A percentile compares a stretch with the other conserved stretches of the same genome.
Conservation (phyloP, 495 filamentous ascomycete species). For the Geopyxis carbonaria region DNA sequence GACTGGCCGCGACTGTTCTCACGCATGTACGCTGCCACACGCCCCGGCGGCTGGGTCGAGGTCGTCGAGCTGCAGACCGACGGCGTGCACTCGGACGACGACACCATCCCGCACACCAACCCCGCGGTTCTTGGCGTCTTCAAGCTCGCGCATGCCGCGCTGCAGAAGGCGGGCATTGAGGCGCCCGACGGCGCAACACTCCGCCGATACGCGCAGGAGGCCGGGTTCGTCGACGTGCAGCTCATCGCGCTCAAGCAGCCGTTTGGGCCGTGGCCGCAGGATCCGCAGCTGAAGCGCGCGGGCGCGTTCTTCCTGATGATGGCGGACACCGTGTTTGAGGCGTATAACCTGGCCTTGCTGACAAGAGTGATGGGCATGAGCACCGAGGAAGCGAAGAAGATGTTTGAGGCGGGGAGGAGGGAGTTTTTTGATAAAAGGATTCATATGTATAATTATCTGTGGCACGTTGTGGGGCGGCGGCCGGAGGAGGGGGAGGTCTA, state of each 20-base stretch:
- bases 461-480: too few species aligned
- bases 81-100: constrained; percentile 29
- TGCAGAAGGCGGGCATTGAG: neutral
- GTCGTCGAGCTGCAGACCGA: constrained; percentile 31
- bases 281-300: constrained; percentile 6
- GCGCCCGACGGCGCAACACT: constrained; percentile 9
- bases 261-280: constrained; percentile 9
- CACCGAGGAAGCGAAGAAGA: neutral
- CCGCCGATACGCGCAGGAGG: constrained; percentile 6
- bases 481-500: too few species aligned
- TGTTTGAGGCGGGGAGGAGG: neutral
- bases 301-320: constrained; percentile 6
- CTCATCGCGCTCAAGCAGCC: constrained; percentile 10
- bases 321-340: constrained; percentile 5
- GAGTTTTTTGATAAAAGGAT: too few species aligned
- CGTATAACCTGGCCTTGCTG: constrained; percentile 7
- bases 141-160: neutral
- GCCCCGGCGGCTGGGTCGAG: constrained; percentile 37
- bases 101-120: neutral
- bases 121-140: neutral
- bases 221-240: constrained; percentile 27
- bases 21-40: constrained; percentile 15
- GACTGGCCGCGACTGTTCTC: constrained; percentile 36
- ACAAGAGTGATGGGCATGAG: constrained; percentile 8
- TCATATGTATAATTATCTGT: too few species aligned